These are phyloP conservation scores for Picocystis sp. DNA, from an alignment of 163 green algal genomes.

Conservation along the genomic window DNA sequence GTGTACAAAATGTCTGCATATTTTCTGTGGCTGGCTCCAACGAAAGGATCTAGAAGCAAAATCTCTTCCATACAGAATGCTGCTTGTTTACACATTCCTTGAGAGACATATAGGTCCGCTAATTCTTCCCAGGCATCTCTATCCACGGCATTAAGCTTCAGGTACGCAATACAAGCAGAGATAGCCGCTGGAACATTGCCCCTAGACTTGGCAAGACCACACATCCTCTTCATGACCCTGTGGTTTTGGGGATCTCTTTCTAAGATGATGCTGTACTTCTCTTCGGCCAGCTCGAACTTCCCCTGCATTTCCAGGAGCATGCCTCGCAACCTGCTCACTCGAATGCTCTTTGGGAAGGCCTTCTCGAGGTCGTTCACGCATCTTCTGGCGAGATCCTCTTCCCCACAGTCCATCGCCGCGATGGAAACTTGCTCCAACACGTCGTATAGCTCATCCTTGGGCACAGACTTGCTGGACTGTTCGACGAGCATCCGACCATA, in stretches of 20 bases:
- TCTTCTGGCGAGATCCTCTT: no score
- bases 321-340: neutral
- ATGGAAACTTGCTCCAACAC: no score
- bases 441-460: no score
- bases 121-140: no score
- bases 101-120: no score
- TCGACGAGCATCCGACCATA: no score
- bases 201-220: neutral
- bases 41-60: no score
- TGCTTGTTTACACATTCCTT: no score
- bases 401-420: no score
- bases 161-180: neutral
- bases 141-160: neutral
- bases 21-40: no score
- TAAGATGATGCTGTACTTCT: neutral
- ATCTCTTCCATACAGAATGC: no score
- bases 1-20: slow-evolving; percentile 16
- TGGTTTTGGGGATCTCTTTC: neutral
- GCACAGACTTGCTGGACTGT: no score
- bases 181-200: neutral
- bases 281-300: neutral
- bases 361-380: neutral
- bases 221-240: slow-evolving; percentile 1
- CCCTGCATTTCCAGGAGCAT: neutral
- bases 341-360: neutral